Percentiles rank a stretch among this genome's conserved stretches.
Evolutionary conservation across 768 basidiomycete species (phyloP).

Genomic region (Hortiboletus campestris): DNA sequence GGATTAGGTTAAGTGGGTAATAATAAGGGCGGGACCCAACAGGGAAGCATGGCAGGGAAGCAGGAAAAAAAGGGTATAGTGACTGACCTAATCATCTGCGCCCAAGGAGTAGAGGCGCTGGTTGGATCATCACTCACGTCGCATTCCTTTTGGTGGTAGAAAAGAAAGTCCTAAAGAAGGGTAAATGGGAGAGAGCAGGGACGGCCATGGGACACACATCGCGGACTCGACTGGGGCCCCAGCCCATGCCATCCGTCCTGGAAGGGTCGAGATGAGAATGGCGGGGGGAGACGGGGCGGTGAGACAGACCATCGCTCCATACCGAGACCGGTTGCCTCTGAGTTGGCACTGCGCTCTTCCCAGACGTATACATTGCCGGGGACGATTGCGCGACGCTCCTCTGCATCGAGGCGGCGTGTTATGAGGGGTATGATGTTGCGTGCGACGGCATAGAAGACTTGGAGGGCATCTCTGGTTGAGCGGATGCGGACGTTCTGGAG

Average conservation of each 20-base stretch:
- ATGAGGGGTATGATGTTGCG: constrained; percentile 68
- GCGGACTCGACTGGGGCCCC: constrained; percentile 79
- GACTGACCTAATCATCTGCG: constrained; percentile 66
- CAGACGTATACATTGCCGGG: constrained; percentile 85
- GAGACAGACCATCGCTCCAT: constrained; percentile 74
- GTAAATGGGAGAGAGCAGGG: not conserved
- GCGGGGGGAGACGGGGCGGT: not conserved
- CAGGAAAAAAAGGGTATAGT: constrained; percentile 8
- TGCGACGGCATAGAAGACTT: constrained; percentile 78
- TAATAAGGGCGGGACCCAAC: constrained; percentile 9
- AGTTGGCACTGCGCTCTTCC: constrained; percentile 84
- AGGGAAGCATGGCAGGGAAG: constrained; percentile 14
- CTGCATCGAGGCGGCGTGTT: constrained; percentile 77
- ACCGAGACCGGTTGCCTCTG: constrained; percentile 77
- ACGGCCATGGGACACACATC: constrained; percentile 23
- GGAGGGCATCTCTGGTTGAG: constrained; percentile 75
- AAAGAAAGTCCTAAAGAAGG: constrained; percentile 48
- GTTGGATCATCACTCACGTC: constrained; percentile 40
- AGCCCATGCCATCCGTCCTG: constrained; percentile 71
- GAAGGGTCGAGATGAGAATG: not conserved
- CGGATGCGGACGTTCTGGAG: constrained; percentile 74
- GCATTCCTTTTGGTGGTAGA: constrained; percentile 50
- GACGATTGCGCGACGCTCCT: constrained; percentile 70
- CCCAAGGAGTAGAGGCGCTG: constrained; percentile 66
- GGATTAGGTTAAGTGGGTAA: constrained; percentile 33